A percentile compares a stretch with the other conserved stretches of the same genome.
phyloP scores from a whole-genome alignment of 495 filamentous ascomycete genomes.

The Tirmania nivea region DNA sequence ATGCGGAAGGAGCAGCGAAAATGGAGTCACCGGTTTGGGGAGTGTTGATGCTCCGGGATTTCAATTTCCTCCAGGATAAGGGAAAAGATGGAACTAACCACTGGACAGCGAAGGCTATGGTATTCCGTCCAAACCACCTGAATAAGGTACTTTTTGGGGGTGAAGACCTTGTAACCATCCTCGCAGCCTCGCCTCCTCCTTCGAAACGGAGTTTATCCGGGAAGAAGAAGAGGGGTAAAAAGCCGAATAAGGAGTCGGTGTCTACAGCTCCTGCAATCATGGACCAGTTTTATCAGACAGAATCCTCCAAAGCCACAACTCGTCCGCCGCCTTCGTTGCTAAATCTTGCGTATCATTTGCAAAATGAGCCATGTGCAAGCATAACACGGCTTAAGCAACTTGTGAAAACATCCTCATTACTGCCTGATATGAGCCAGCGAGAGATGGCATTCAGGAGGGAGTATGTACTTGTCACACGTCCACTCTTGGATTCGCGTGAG shows the following conservation, averaged over 20 bases:
- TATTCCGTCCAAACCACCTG: constrained; percentile 7
- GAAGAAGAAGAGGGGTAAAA: not conserved
- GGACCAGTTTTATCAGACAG: not conserved
- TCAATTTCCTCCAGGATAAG: not conserved
- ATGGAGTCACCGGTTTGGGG: constrained; percentile 5
- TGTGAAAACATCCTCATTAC: not conserved
- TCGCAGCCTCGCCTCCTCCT: too few relatives aligned
- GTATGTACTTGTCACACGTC: not conserved
- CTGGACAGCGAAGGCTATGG: not conserved
- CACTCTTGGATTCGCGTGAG: too few relatives aligned
- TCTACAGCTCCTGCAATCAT: not conserved
- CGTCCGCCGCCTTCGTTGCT: not conserved
- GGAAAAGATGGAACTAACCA: not conserved
- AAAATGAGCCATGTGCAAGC: not conserved
- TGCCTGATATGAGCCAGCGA: not conserved
- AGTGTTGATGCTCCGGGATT: constrained; percentile 15
- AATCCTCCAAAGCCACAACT: not conserved
- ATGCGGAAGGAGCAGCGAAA: not conserved
- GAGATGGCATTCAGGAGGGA: not conserved
- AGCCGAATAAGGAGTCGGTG: not conserved
- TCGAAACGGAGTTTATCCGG: too few relatives aligned
- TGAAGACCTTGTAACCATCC: not conserved
- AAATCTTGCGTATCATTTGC: not conserved
- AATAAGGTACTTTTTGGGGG: not conserved
- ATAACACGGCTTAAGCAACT: not conserved